Evolutionary conservation across 805 yeast species (phyloP).

Genomic region (Candida orba): DNA sequence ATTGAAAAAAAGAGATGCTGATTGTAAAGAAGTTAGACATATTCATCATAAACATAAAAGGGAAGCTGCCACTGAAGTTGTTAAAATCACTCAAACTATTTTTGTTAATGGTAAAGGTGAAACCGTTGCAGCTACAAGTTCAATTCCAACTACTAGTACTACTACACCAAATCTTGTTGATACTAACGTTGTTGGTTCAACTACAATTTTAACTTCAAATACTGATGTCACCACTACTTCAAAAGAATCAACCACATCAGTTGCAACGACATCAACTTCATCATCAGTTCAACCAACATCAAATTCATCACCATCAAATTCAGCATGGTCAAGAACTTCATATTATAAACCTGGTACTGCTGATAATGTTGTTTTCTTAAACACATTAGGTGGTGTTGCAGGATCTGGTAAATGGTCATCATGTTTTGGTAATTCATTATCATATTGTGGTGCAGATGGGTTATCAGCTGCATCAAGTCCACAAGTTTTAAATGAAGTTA

Average conservation of each 20-base stretch:
- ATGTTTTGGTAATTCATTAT: conserved; percentile 86
- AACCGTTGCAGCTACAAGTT: conserved; percentile 15
- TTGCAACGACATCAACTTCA: conserved; percentile 28
- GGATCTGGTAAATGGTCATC: conserved; percentile 87
- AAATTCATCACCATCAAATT: conserved; percentile 25
- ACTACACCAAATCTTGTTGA: conserved; percentile 3
- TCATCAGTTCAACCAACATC: conserved; percentile 20
- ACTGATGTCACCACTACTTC: conserved; percentile 26
- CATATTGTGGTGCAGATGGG: conserved; percentile 78
- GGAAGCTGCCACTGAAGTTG: conserved; percentile 47
- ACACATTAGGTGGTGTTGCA: conserved; percentile 68
- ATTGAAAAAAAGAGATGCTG: conserved; percentile 38
- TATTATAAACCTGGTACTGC: conserved; percentile 71
- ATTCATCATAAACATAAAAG: conserved; percentile 49
- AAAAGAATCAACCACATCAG: conserved; percentile 12
- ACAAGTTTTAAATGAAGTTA: conserved; percentile 58
- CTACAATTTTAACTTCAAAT: conserved; percentile 17
- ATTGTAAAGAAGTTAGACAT: conserved; percentile 27
- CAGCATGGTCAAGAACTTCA: conserved; percentile 66
- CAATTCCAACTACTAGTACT: background rate
- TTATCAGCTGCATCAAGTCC: conserved; percentile 63
- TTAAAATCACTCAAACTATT: conserved; percentile 74
- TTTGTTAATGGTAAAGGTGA: conserved; percentile 54
- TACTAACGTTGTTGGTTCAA: conserved; percentile 12
- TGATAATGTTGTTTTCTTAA: conserved; percentile 71